Percentiles rank a stretch among this genome's conserved stretches.
Evolutionary conservation across 2,329 filamentous ascomycete genomes (phyloP).

Genomic region (Zalaria obscura): DNA sequence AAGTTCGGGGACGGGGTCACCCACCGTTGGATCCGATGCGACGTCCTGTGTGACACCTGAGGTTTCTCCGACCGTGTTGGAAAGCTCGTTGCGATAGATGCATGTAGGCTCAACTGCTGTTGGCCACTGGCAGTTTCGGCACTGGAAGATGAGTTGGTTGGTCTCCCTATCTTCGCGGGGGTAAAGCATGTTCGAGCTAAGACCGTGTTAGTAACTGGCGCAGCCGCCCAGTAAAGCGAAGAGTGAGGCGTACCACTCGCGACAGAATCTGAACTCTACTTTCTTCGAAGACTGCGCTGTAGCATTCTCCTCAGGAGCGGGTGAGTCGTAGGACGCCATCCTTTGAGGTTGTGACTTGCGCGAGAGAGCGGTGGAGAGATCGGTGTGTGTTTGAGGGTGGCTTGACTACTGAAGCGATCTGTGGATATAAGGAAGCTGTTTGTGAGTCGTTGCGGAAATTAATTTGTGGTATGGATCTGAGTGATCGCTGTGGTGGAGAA

Average conservation of each 20-base stretch:
- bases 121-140: constrained; percentile 86
- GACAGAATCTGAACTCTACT: constrained; percentile 95
- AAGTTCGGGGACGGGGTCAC: constrained; percentile 32
- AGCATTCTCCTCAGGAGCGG: constrained; percentile 13
- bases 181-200: constrained; percentile 88
- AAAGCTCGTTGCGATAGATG: constrained; percentile 89
- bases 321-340: constrained; percentile 17
- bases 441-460: too few relatives aligned
- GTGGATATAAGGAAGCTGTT: too few relatives aligned
- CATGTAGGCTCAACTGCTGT: constrained; percentile 78
- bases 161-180: constrained; percentile 82
- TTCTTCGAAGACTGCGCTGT: constrained; percentile 42
- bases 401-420: too few relatives aligned
- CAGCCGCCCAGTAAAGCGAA: too few relatives aligned
- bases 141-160: constrained; percentile 83
- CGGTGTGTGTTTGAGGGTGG: too few relatives aligned
- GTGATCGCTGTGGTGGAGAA: too few relatives aligned
- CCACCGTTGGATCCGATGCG: constrained; percentile 94
- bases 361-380: too few relatives aligned
- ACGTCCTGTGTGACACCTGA: constrained; percentile 97
- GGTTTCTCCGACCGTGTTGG: constrained; percentile 83
- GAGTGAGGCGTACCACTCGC: constrained; percentile 56
- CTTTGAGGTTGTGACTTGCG: too few relatives aligned
- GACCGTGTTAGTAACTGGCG: constrained; percentile 2
- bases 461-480: too few relatives aligned